Conservation (phyloP, 2,329 filamentous ascomycete genomes). For the Raffaelea arxii region DNA sequence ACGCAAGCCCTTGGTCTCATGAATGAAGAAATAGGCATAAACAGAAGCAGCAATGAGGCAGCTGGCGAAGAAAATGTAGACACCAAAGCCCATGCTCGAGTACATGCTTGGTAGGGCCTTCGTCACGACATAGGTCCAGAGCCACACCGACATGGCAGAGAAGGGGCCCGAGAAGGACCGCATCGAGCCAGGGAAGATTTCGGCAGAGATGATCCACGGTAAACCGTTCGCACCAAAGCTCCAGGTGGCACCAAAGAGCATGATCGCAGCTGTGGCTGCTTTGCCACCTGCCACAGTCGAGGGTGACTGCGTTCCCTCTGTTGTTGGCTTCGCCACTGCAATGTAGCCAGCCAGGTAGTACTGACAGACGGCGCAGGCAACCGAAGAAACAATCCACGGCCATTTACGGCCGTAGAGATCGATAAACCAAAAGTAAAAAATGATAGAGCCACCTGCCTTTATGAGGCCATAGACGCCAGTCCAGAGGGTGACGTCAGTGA, state of each 20-base stretch:
- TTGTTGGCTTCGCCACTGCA: slow-evolving; percentile 36
- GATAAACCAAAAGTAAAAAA: slow-evolving; percentile 30
- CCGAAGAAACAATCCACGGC: slow-evolving; percentile 36
- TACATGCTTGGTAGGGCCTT: no score
- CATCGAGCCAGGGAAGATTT: slow-evolving; percentile 33
- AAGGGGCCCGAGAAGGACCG: slow-evolving; percentile 31
- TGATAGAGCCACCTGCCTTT: slow-evolving; percentile 29
- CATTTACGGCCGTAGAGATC: slow-evolving; percentile 26
- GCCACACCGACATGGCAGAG: slow-evolving; percentile 29
- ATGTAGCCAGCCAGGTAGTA: slow-evolving; percentile 45
- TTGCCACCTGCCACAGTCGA: slow-evolving; percentile 36
- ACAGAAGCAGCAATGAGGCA: no score
- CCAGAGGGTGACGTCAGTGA: slow-evolving; percentile 32
- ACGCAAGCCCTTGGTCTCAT: no score
- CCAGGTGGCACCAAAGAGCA: slow-evolving; percentile 36
- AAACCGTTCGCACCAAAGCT: slow-evolving; percentile 35
- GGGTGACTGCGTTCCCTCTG: slow-evolving; percentile 30
- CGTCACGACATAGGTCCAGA: no score
- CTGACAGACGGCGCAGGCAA: slow-evolving; percentile 36
- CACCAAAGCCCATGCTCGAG: no score
- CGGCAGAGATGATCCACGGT: slow-evolving; percentile 34
- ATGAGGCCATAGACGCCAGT: slow-evolving; percentile 42
- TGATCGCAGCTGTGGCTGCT: slow-evolving; percentile 44
- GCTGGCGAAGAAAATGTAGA: no score
- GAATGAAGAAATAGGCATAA: no score